Percentiles rank a stretch among this genome's conserved stretches.
phyloP scores from a whole-genome alignment of 345 rosid species.

The Draba incana region DNA sequence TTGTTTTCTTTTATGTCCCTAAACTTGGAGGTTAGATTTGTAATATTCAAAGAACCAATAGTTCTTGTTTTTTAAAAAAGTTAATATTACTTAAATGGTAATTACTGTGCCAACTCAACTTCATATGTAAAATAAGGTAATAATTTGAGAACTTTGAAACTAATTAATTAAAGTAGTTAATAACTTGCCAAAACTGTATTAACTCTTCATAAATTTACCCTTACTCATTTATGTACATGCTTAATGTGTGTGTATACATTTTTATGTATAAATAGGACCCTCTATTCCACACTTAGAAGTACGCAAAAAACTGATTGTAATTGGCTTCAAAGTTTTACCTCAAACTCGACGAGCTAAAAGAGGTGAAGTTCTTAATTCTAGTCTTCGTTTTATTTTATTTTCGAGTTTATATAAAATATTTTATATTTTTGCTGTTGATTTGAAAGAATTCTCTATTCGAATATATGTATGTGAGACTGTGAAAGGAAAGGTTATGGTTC shows the following conservation, averaged over 20 bases:
- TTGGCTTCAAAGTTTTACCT: conserved; percentile 14
- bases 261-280: conserved; percentile 19
- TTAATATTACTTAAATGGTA: not conserved
- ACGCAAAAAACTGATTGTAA: not conserved
- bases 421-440: conserved; percentile 27
- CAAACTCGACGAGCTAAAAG: conserved; percentile 31
- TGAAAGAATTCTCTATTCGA: conserved; percentile 28
- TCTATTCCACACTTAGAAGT: not conserved
- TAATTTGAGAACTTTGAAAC: conserved; percentile 3
- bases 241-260: not conserved
- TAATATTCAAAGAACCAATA: not conserved
- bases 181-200: conserved; percentile 29
- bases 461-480: conserved; percentile 1
- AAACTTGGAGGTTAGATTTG: conserved; percentile 11
- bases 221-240: conserved; percentile 9
- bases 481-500: conserved; percentile 37
- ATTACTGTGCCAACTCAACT: conserved; percentile 25
- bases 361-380: conserved; percentile 31
- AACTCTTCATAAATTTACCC: conserved; percentile 20
- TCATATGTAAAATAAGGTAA: conserved; percentile 14
- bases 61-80: not conserved
- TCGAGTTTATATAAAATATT: not conserved
- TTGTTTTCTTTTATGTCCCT: not conserved
- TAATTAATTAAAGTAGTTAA: conserved; percentile 23
- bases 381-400: not conserved